These are phyloP conservation scores for Elsinoe batatas DNA, from an alignment of 2,329 filamentous ascomycete species.

Conservation along the genomic window DNA sequence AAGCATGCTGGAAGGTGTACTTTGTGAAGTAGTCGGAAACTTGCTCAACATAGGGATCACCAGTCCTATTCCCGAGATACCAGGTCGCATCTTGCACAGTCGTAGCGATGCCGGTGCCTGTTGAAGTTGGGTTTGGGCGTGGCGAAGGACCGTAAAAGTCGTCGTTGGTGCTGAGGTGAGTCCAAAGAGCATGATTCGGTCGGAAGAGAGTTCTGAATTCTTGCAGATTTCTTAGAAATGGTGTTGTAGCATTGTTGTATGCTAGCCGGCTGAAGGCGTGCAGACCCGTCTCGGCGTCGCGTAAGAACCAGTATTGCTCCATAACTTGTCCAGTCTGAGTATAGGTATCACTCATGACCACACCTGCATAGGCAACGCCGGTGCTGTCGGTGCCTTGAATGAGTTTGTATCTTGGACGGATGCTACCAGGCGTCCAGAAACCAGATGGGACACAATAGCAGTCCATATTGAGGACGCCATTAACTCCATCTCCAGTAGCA, in stretches of 20 bases:
- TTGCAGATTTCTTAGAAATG: conserved; percentile 48
- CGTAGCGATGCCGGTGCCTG: conserved; percentile 26
- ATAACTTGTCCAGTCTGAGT: conserved; percentile 48
- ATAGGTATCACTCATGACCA: conserved; percentile 51
- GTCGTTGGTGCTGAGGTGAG: conserved; percentile 50
- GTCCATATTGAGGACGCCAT: conserved; percentile 48
- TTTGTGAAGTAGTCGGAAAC: conserved; percentile 57
- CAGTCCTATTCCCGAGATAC: conserved; percentile 46
- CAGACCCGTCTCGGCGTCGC: conserved; percentile 52
- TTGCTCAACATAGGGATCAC: conserved; percentile 44
- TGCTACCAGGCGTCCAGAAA: conserved; percentile 49
- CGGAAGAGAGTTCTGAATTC: conserved; percentile 54
- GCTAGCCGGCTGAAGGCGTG: conserved; percentile 52
- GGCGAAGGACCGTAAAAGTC: conserved; percentile 46
- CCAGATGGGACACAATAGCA: conserved; percentile 53
- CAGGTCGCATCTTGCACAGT: conserved; percentile 56
- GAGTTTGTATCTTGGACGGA: conserved; percentile 40
- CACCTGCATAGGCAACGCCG: conserved; percentile 46
- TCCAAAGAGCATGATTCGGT: conserved; percentile 51
- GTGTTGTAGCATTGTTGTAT: conserved; percentile 49
- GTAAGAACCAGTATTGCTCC: conserved; percentile 56
- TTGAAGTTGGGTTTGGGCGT: conserved; percentile 20
- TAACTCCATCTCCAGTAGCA: conserved; percentile 27
- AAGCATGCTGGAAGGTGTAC: conserved; percentile 51
- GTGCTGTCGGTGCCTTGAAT: conserved; percentile 43